These are phyloP conservation scores for Capsicum chinense DNA, from an alignment of 257 asterid genomes.

Conservation along the genomic window DNA sequence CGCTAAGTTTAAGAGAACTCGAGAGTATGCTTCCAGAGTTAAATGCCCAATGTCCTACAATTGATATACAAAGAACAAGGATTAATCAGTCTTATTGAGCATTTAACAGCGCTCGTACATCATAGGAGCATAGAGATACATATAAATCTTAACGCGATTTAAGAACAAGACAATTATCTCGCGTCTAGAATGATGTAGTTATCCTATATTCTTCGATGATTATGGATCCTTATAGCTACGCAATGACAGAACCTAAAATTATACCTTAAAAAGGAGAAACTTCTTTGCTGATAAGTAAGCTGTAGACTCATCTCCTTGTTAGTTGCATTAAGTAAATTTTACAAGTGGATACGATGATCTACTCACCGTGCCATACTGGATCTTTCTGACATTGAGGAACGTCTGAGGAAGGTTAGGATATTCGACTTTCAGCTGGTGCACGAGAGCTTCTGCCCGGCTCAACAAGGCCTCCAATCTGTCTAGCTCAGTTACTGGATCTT, in stretches of 20 bases:
- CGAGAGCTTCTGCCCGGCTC: slow-evolving; percentile 56
- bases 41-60: slow-evolving; percentile 82
- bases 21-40: slow-evolving; percentile 86
- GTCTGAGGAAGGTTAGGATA: slow-evolving; percentile 85
- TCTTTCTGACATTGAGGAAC: slow-evolving; percentile 71
- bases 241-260: no score
- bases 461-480: slow-evolving; percentile 53
- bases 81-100: not conserved
- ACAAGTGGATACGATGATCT: not conserved
- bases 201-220: no score
- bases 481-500: slow-evolving; percentile 67
- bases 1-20: slow-evolving; percentile 75
- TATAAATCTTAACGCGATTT: not conserved
- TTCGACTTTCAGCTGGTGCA: slow-evolving; percentile 62
- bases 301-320: not conserved
- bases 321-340: not conserved
- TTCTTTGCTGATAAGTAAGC: not conserved
- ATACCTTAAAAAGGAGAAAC: not conserved
- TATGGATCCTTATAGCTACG: no score
- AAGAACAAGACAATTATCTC: not conserved
- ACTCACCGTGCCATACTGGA: slow-evolving; percentile 79
- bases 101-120: not conserved
- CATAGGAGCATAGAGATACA: not conserved
- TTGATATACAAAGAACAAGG: not conserved
- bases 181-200: not conserved